phyloP scores from a whole-genome alignment of 176 grass and related monocot species.

The Rhynchospora breviuscula region DNA sequence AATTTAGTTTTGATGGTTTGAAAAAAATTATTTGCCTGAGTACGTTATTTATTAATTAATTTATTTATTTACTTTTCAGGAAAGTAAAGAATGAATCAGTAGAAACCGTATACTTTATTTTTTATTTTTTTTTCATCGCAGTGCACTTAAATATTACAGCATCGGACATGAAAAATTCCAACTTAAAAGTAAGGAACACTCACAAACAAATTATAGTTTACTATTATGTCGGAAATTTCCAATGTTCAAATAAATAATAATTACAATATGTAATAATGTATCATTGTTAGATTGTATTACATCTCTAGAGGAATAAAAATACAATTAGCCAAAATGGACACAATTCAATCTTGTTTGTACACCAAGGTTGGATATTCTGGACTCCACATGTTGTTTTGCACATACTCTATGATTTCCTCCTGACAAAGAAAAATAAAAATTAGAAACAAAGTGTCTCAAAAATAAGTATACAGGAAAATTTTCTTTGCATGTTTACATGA shows the following conservation, averaged over 20 bases:
- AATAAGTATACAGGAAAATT: neutral
- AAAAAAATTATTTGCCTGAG: neutral
- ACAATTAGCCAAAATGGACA: neutral
- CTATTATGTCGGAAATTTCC: neutral
- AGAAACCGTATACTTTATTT: neutral
- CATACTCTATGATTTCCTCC: conserved; percentile 81
- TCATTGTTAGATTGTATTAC: neutral
- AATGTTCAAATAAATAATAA: conserved; percentile 10
- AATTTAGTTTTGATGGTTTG: neutral
- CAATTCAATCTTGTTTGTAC: conserved; percentile 65
- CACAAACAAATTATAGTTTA: neutral
- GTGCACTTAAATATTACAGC: neutral
- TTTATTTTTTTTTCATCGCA: neutral
- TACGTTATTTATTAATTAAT: neutral
- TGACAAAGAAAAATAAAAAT: conserved; percentile 28
- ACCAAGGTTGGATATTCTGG: conserved; percentile 85
- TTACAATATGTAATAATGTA: neutral
- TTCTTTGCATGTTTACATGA: neutral
- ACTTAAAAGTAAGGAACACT: neutral
- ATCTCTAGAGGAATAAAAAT: neutral
- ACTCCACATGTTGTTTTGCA: conserved; percentile 87
- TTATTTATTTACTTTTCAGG: neutral
- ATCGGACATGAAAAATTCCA: neutral
- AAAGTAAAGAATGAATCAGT: neutral
- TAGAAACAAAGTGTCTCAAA: neutral